Base-by-base conservation (phyloP, 1,139 yeast species). In the Yamadazyma oceani region DNA sequence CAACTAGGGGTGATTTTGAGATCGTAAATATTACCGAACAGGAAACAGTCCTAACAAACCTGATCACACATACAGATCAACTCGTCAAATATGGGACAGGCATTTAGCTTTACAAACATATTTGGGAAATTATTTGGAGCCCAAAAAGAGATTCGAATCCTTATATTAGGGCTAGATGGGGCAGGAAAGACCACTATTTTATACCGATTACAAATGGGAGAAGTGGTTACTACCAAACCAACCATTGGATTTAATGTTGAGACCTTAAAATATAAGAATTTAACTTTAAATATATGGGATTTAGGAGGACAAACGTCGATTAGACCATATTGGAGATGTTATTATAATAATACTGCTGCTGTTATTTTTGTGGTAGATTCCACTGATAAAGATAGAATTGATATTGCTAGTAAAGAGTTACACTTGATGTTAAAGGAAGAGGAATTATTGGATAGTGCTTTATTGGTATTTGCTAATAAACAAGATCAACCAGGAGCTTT, bases 171-270 rank as follows among this genome's bases (percentile, higher is more conserved):
- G 4, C 70, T 92, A 44, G 98, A 92, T 63, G 97, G 97, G 67
- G 97, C 98, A 2, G 98, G 98, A 38, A 92, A 92, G 60, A 92
- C 98, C 33, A 92, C 98, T 9, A 90, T 92, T 43, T 73, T 92
- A 44, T 92, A 92, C 66, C 79, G 94, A 51, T 73, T 92, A 45
- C 97, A 92, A 51, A 78, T 89, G 63, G 97, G 97, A 17, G 97
- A 89, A 60, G 96, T 89, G 22, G 89, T 89, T 30, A 86, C 94
- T 35, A 89, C 97, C 16, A 92, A 87, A 52, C 97, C 96, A 15
- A 89, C 98, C 8, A 89, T 92, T 49, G 98, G 98, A 5, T 92
- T 92, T 73, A 92, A 92, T 57, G 98, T 92, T 31, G 98, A 92
- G 57, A 92, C 98, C 1, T 70, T 92, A 44, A 82, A 81, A 39